These are phyloP conservation scores for Mycena citricolor DNA, from an alignment of 1,284 basidiomycete genomes.

Conservation along the genomic window DNA sequence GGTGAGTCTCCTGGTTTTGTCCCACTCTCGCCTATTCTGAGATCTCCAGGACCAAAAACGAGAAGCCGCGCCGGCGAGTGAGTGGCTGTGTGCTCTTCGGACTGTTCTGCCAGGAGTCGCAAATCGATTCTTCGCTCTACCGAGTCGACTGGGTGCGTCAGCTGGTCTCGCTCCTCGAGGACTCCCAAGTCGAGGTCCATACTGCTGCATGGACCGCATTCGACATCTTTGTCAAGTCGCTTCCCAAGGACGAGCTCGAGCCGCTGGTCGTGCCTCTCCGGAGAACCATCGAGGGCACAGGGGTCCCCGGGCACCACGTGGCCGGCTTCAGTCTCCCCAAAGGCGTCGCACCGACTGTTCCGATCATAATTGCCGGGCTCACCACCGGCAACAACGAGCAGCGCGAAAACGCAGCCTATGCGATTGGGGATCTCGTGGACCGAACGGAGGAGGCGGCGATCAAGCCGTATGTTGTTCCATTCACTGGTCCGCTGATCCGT, in stretches of 20 bases:
- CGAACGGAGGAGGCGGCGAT: slow-evolving; percentile 86
- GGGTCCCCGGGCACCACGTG: slow-evolving; percentile 75
- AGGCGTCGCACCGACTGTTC: slow-evolving; percentile 86
- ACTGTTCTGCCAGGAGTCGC: slow-evolving; percentile 79
- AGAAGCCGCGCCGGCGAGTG: slow-evolving; percentile 67
- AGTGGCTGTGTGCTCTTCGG: slow-evolving; percentile 79
- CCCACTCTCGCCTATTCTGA: slow-evolving; percentile 12
- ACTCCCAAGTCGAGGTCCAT: slow-evolving; percentile 73
- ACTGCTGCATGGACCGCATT: slow-evolving; percentile 83
- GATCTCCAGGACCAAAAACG: slow-evolving; percentile 71
- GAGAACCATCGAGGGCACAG: slow-evolving; percentile 85
- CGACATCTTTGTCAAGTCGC: slow-evolving; percentile 86
- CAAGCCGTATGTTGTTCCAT: slow-evolving; percentile 95
- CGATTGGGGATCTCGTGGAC: slow-evolving; percentile 92
- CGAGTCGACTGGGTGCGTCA: slow-evolving; percentile 96
- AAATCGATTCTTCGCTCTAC: slow-evolving; percentile 81
- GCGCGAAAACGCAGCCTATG: slow-evolving; percentile 91
- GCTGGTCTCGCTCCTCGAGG: slow-evolving; percentile 84
- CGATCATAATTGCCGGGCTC: slow-evolving; percentile 87
- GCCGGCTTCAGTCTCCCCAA: slow-evolving; percentile 90
- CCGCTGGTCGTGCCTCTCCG: slow-evolving; percentile 86
- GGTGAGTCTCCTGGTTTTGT: slow-evolving; percentile 47
- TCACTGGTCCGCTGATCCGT: slow-evolving; percentile 95
- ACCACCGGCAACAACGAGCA: slow-evolving; percentile 83
- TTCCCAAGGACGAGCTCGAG: slow-evolving; percentile 93